Base-by-base conservation (phyloP, 148 eudicot species). In the Spergularia bocconei region DNA sequence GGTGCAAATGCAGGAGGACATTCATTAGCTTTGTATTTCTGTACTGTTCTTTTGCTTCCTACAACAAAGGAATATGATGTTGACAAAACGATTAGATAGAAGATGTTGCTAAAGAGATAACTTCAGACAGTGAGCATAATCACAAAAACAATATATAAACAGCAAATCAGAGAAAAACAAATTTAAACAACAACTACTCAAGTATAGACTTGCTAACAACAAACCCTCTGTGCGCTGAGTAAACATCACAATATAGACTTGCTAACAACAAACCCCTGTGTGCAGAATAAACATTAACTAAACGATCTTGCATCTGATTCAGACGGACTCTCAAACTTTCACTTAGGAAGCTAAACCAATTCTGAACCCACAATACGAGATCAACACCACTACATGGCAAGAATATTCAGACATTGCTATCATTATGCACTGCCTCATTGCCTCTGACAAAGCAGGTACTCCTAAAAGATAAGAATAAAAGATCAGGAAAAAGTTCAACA, bases 31-130 rank as follows among this genome's bases (percentile, higher is more conserved):
- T 96, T 48, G 97, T 91, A 79, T 96, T 92, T 86, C 91, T 83
- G 84, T 92, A 91, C 82, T 92, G 98, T 82, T 96, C 98, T 79
- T 92, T 91, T 50, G 93, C 76, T 75, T 89, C 97, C 99, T 96
- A 85, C 66, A 81, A 55, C 63, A 69, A 36, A 71, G 67, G 47
- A 77, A 77, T 53, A 68, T 57, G 50, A 36, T 16, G 33, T 15
- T 51, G 12, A n/a, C 3, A 48, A 70, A 52, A 44, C 11, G 2
- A 3, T 38, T 16, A 60, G 56, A 74, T 50, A 69, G 6, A 41
- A 58, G 5, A 75, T 58, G 36, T 29, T 29, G 36, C 36, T 29
- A 29, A 29, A 29, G 2, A 29, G 2, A 29, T 29, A 29, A 29
- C 4, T 29, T 29, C 36, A 29, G 36, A 29, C 36, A 29, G 36